Percentiles rank a stretch among this genome's conserved stretches.
phyloP scores from a whole-genome alignment of 1,284 basidiomycete species.

The Termitomyces sp. region DNA sequence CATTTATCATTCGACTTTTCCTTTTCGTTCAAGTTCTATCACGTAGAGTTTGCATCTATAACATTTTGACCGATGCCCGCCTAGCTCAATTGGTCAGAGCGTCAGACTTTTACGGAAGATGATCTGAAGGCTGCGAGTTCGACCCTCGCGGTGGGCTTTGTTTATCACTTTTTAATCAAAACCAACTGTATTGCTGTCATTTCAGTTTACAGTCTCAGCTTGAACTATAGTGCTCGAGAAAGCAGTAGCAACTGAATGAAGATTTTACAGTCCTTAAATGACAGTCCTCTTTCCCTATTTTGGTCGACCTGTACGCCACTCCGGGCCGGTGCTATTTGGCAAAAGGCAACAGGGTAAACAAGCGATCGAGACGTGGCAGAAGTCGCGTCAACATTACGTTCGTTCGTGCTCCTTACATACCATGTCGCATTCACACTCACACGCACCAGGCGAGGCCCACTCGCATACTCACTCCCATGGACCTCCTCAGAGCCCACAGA shows the following conservation, averaged over 20 bases:
- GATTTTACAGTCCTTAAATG: too few relatives aligned
- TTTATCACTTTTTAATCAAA: too few relatives aligned
- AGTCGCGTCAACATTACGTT: constrained; percentile 1
- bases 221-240: too few relatives aligned
- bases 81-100: too few relatives aligned
- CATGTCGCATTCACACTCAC: constrained; percentile 43
- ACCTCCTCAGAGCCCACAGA: constrained; percentile 25
- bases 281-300: neutral
- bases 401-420: constrained; percentile 4
- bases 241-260: too few relatives aligned
- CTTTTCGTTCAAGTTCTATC: too few relatives aligned
- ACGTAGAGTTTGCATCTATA: too few relatives aligned
- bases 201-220: too few relatives aligned
- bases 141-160: constrained; percentile 78
- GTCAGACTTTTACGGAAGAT: too few relatives aligned
- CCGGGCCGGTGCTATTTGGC: constrained; percentile 10
- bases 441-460: constrained; percentile 37
- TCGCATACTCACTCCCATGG: constrained; percentile 31
- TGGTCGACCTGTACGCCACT: neutral
- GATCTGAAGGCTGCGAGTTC: constrained; percentile 88
- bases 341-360: constrained; percentile 5
- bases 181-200: too few relatives aligned
- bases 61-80: too few relatives aligned
- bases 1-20: too few relatives aligned
- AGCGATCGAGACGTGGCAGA: constrained; percentile 15